Base-by-base conservation (phyloP, 2,329 filamentous ascomycete genomes). In the Cadophora malorum region DNA sequence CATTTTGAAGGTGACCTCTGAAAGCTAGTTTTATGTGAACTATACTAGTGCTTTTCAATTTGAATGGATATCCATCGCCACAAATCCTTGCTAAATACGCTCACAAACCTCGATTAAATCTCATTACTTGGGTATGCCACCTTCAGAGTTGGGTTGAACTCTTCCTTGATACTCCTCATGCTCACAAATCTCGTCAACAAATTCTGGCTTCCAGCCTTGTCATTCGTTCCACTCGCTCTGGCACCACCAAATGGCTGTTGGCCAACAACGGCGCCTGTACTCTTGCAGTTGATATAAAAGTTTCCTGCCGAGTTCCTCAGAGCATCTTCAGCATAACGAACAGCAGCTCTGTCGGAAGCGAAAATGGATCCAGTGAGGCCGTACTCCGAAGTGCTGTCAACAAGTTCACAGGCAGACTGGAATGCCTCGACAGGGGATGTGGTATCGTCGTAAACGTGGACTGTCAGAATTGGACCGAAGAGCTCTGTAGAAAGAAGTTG, bases 261-360 rank as follows among this genome's bases (percentile, higher is more conserved):
- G 16, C 89, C 90, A 8, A 91, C 89, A 28, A 92, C 88, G 19
- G 90, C 89, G 49, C 89, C 90, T 1, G 90, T 92, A 79, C 87
- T 90, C 86, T 94, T 94, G 83, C 90, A 91, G 82, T 94, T 95
- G 80, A 95, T 85, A 81, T 95, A 95, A 79, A 94, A 94, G 83
- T 95, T 95, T 52, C 92, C 92, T 0, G 92, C 91, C 0, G 90
- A 83, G 77, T 94, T 88, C 71, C 91, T 84, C 64, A 95, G 83
- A 69, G 84, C 85, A 73, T 93, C 87, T 79, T 94, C 91, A 0
- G 91, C 92, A 66, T 84, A 84, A 28, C 89, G 85, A 68, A 94
- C 81, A 16, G 85, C 89, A 58, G 84, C 80, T 50, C 92, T 83
- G 79, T 94, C 91, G 66, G 84, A 80, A 10, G 92, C 90, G 78